Base-by-base conservation (phyloP, 495 filamentous ascomycete genomes). In the Oidiodendron maius region DNA sequence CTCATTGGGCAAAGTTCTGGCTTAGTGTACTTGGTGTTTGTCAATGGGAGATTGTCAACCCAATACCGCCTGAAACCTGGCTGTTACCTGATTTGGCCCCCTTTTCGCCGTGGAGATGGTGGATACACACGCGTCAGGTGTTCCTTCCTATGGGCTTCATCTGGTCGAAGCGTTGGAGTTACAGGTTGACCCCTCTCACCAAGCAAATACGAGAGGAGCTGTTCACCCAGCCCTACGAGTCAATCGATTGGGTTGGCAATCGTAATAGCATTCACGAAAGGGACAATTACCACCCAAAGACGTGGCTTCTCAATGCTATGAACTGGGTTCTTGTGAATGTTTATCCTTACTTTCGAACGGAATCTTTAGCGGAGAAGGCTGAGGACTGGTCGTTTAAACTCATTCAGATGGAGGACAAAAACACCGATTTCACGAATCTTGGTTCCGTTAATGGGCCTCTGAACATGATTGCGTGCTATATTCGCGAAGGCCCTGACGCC, bases 1-100 rank as follows among this genome's bases (percentile, higher is more conserved):
- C 93, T 10, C 94, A 96, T 61, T 98, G 93, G 93, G 82, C 84
- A 6, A 98, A 98, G 59, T 91, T 94, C 64, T 91, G 89, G 87
- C 71, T 98, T 32, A 81, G 81, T 15, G 73, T 95, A 17, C 64
- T 98, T 59, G 87, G 87, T 10, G 82, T 95, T 13, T 83, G 82
- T 62, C 70, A 86, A 9, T 97, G 89, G 88, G 87, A 95, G 46
- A 84, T 87, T 49, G 89, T 97, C 55, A 97, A 97, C 56, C 93
- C 93, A 0, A 79, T 91, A 10, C 93, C 93, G 4, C 84, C 93
- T 1, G 93, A 98, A 66, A 58, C 96, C 35, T 98, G 93, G 91
- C 77, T 96, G 18, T 70, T 98, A 2, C 94, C 93, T 2, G 89
- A 97, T 63, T 97, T 91, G 91, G 80, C 90, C 12, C 94, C 93